Base-by-base conservation (phyloP, 257 asterid genomes). In the Knoxia roxburghii region DNA sequence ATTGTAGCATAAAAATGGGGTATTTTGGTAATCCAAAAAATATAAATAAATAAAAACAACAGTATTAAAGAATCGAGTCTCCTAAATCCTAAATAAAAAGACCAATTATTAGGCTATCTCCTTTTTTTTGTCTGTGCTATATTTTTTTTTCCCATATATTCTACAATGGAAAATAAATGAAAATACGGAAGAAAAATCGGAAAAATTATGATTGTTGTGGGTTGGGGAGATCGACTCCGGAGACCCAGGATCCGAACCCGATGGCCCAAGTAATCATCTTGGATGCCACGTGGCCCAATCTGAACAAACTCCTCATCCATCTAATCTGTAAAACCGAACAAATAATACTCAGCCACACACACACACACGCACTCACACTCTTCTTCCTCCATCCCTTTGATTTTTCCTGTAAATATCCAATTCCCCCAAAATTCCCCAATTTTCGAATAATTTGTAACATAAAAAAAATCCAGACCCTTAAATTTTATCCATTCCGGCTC, bases 331-430 rank as follows among this genome's bases (percentile, higher is more conserved):
- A 52, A 30, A 9, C 73, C 66, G 49, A 70, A 48, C 76, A 67
- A 76, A 62, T 21, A 57, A 48, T 14, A 61, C 81, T 60, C 70
- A 63, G 32, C 79, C 79, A 72, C 77, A 76, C 20, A 79, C 67
- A 40, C 61, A 13, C 68, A 29, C 61, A 41, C 2, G 10, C 67
- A 72, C 32, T 72, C 40, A 35, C 68, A 13, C 54, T 66, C 71
- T 41, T 71, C 59, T 67, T 43, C 23, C 67, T 62, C 37, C 67
- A 6, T 26, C 37, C 55, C 23, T 61, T 46, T 51, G 6, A 15
- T 51, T 51, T 27, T 66, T 20, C 40, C 24, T 24, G 48, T 52
- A 67, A 67, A 65, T 49, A 65, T 53, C 58, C 41, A 17, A 30
- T 5, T 7, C 20, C 39, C 48, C 2, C 40, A 55, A 27, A 68